Base-by-base conservation (phyloP, 768 basidiomycete species). In the Peribolospora baueri region DNA sequence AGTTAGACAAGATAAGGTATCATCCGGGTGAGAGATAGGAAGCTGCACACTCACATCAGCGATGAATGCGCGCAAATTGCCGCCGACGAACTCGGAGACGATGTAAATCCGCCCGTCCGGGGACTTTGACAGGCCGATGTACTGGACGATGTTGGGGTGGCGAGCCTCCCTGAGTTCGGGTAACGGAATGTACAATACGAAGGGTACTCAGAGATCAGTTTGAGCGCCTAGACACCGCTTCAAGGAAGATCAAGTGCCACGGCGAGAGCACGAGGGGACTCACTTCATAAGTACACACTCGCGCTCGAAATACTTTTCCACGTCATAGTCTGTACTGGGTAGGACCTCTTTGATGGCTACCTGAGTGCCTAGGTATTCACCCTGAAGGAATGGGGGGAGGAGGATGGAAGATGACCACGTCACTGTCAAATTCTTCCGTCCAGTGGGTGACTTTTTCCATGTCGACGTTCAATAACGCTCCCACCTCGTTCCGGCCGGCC, bases 221-320 rank as follows among this genome's bases (percentile, higher is more conserved):
- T 5, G 37, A 40, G 11, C 5, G 11, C 10, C 25, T 7, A 36
- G 6, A 5, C 53, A 38, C 43, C 57, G 54, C 38, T 54, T 58
- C 11, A 48, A 55, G 53, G 42, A 13, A 46, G 59, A 42, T 57
- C 41, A 59, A 54, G 54, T 43, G 14, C 25, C 41, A 37, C 39
- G 14, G 3, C 25, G 14, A 14, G 25, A 48, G 6, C n/a, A 48
- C 6, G 42, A 61, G 55, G 40, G 42, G 1, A 61, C 68, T 58
- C 63, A 76, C 74, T 87, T 86, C 87, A 95, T 93, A 40, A 97
- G 76, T 40, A 84, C 75, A 85, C 88, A 93, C 73, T 98, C 91
- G n/a, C 91, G 76, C 64, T 91, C 85, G 66, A 97, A 91, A 71
- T 98, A 97, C 69, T 98, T 98, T 62, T 80, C 75, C 42, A 93